Base-by-base conservation (phyloP, 2,329 filamentous ascomycete species). In the Exophiala mesophila region DNA sequence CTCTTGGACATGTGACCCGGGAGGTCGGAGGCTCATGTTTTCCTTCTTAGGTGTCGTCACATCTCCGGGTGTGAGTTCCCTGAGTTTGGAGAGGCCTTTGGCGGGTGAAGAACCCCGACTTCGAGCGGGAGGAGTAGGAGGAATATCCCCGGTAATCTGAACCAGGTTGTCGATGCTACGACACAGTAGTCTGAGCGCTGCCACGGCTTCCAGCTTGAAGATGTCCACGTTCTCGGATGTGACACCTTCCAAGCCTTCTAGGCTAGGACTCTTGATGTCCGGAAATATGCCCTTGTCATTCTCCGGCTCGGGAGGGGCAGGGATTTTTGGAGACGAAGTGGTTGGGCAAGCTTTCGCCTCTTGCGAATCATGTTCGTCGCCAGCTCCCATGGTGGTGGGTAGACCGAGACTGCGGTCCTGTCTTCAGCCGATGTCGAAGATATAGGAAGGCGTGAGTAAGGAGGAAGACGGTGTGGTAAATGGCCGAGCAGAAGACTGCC, bases 181-280 rank as follows among this genome's bases (percentile, higher is more conserved):
- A 53, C 82, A 82, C n/a, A 97, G 75, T 50, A 94, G 70, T 58
- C 83, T 85, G 58, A 97, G 75, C 4, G 89, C 89, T 2, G 80
- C 80, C 38, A 82, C 72, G 3, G 88, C 80, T 1, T 80, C 69
- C 46, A 96, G 73, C 38, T 77, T 77, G 65, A 85, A 85, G 49
- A 94, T 75, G 60, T 88, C 82, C 63, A 85, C 73, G 31, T 48
- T 55, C 13, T 57, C 54, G 9, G 54, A 32, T 4, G 52, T 53
- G 24, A 54, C 29, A 13, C 39, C 45, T 29, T 66, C 60, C 2
- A 52, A 35, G n/a, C 46, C 51, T 36, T 66, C 64, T 26, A 61
- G 62, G n/a, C 53, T 55, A 9, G 65, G 65, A 8, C 46, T 52
- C 24, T 54, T 45, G 31, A 53, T 50, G 13, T 51, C 41, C 19